Base-by-base conservation (phyloP, 2,329 filamentous ascomycete genomes). In the Pyrenochaeta sp. region DNA sequence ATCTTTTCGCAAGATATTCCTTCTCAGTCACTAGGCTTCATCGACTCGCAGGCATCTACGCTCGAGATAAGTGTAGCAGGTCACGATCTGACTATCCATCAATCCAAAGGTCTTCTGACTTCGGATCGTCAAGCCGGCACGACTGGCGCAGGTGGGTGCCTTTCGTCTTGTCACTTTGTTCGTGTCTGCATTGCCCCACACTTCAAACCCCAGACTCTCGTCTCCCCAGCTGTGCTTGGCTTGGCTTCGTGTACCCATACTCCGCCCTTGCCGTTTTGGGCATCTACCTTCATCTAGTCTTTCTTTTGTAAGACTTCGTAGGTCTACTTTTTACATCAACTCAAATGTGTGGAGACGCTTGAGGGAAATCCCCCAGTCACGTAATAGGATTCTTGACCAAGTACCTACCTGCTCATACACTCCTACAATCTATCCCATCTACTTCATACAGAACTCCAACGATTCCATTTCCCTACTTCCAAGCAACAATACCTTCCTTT, bases 31-130 rank as follows among this genome's bases (percentile, higher is more conserved):
- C 66, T 98, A 9, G 95, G 94, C 72, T 95, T 97, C 78, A 80
- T 98, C 62, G 90, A 97, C 75, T 82, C 90, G 15, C 87, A 85
- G 63, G 88, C 91, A 9, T 75, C 84, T 1, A 78, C 81, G 1
- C 76, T 97, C 36, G 86, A 91, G 12, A 74, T 97, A 57, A 84
- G 84, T 34, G 84, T 98, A 59, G 86, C 82, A 53, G 88, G 84
- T 54, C 84, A 83, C 51, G 91, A 96, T 71, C 87, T 92, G 58
- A 86, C 85, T 34, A 90, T 98, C 67, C 85, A 88, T 61, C 95
- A 98, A 77, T 96, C 92, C 1, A 94, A 93, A 0, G 86, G 88
- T 9, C 83, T 98, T 9, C 84, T 99, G 37, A 88, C 88, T 1
- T 96, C 93, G 1, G 86, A 88, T 61, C 87, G 93, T 32, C 84